These are phyloP conservation scores for Cladosporium sp. DNA, from an alignment of 2,329 filamentous ascomycete species.

Conservation along the genomic window DNA sequence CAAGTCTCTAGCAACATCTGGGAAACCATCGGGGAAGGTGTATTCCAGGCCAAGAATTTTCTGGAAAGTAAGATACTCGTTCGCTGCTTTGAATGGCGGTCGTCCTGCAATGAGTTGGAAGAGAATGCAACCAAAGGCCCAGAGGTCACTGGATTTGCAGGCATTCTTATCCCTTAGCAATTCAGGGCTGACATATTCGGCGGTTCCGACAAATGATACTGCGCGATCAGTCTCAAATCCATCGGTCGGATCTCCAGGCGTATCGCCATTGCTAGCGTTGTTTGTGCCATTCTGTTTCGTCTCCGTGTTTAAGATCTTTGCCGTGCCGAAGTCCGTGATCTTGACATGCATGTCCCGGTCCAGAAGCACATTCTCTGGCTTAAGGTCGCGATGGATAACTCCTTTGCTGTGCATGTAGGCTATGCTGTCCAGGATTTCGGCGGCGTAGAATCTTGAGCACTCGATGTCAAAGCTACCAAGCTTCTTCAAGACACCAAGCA, in stretches of 20 bases:
- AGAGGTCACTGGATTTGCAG: conserved; percentile 94
- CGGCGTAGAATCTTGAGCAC: conserved; percentile 88
- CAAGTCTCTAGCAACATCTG: conserved; percentile 76
- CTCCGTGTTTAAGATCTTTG: conserved; percentile 69
- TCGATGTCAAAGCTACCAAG: conserved; percentile 93
- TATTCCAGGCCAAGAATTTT: conserved; percentile 96
- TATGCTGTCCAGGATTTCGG: conserved; percentile 92
- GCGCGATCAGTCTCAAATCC: conserved; percentile 65
- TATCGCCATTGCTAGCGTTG: conserved; percentile 21
- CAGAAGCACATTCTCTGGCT: conserved; percentile 92
- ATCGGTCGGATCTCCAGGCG: conserved; percentile 48
- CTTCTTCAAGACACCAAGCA: conserved; percentile 88
- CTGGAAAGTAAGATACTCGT: conserved; percentile 96
- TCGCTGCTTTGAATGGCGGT: conserved; percentile 91
- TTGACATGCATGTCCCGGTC: conserved; percentile 97
- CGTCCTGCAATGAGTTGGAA: conserved; percentile 94
- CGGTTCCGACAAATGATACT: conserved; percentile 93
- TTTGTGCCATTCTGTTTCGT: conserved; percentile 36
- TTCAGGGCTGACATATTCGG: conserved; percentile 96
- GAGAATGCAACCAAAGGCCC: conserved; percentile 97
- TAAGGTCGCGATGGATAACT: conserved; percentile 93
- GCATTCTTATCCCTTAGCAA: conserved; percentile 95
- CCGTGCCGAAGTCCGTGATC: conserved; percentile 97
- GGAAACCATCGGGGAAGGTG: conserved; percentile 85
- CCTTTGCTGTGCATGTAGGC: conserved; percentile 97